These are phyloP conservation scores for Talinum fruticosum DNA, from an alignment of 148 eudicot genomes.

Conservation along the genomic window DNA sequence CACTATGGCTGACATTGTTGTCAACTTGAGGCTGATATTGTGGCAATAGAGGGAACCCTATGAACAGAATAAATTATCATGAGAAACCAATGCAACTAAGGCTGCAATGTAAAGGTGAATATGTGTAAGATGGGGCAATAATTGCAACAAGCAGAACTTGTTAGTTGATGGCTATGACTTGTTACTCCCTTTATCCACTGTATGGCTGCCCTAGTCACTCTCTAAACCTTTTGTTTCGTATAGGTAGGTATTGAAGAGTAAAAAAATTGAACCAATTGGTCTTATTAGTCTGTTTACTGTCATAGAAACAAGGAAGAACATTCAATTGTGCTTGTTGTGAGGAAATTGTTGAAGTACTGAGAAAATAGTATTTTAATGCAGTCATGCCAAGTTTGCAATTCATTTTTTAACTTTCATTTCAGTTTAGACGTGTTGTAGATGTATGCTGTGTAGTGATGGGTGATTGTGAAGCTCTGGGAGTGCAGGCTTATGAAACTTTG, in stretches of 20 bases:
- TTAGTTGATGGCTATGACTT: too few species aligned
- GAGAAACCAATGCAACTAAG: too few species aligned
- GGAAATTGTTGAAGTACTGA: not conserved
- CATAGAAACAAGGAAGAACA: not conserved
- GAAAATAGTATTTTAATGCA: not conserved
- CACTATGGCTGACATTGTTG: too few species aligned
- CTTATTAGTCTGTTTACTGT: too few species aligned
- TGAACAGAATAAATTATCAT: too few species aligned
- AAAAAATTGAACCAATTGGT: too few species aligned
- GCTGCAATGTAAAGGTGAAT: too few species aligned
- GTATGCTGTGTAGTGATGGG: not conserved
- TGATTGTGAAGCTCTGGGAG: not conserved
- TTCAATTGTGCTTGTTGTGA: not conserved
- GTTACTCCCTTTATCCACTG: too few species aligned
- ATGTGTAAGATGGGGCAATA: too few species aligned
- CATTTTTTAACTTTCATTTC: not conserved
- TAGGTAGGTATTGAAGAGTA: not conserved
- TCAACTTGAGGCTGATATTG: too few species aligned
- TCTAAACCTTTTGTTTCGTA: not conserved
- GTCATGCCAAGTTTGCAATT: not conserved
- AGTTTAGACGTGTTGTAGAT: not conserved
- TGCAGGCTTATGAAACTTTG: not conserved
- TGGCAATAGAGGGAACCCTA: too few species aligned
- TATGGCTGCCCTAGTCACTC: not conserved
- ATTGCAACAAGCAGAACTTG: too few species aligned